Conservation (phyloP, 1,284 basidiomycete species). For the Ganoderma resinaceum region DNA sequence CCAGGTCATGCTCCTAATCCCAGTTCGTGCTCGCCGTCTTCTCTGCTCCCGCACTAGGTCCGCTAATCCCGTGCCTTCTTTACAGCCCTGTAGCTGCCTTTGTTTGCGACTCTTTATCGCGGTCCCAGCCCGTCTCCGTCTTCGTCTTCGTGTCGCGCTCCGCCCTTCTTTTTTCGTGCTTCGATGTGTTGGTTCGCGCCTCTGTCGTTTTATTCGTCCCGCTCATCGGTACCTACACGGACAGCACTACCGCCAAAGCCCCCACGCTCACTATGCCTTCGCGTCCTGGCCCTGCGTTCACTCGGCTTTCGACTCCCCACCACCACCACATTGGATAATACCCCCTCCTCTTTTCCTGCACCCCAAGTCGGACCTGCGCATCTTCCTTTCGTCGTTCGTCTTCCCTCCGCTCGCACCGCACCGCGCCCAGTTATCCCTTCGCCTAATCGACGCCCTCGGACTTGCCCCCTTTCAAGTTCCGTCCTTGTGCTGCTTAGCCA, state of each 20-base stretch:
- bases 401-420: neutral
- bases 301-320: neutral
- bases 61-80: neutral
- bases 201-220: neutral
- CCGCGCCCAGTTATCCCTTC: neutral
- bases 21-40: neutral
- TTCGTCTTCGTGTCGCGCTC: slow-evolving; percentile 5
- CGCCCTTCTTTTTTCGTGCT: neutral
- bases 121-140: slow-evolving; percentile 11
- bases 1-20: neutral
- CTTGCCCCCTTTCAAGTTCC: neutral
- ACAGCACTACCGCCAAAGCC: neutral
- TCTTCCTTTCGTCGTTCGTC: neutral
- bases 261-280: slow-evolving; percentile 9
- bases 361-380: neutral
- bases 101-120: slow-evolving; percentile 9
- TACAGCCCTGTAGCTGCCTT: slow-evolving; percentile 8
- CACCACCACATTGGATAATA: neutral
- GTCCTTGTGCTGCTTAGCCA: neutral
- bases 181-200: neutral
- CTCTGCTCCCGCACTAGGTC: neutral
- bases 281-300: neutral
- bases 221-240: neutral
- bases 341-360: neutral
- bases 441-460: neutral